phyloP scores from a whole-genome alignment of 768 basidiomycete genomes.

The Leccinum variicolor region DNA sequence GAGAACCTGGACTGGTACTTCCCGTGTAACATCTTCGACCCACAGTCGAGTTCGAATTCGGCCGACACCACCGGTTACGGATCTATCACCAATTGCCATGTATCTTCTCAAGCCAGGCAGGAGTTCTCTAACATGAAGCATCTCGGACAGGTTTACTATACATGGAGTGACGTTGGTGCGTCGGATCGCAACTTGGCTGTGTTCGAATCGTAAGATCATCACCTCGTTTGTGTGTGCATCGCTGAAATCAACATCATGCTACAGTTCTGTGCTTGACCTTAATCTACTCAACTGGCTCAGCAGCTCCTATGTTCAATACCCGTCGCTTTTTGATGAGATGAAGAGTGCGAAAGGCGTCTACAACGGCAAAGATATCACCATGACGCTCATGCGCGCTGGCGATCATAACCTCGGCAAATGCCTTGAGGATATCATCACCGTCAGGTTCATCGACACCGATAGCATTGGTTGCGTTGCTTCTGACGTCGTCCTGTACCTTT shows the following conservation, averaged over 20 bases:
- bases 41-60: conserved; percentile 53
- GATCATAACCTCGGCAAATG: conserved; percentile 72
- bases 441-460: conserved; percentile 93
- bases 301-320: conserved; percentile 76
- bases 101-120: conserved; percentile 47
- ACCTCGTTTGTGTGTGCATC: not conserved
- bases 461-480: conserved; percentile 97
- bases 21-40: conserved; percentile 86
- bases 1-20: conserved; percentile 88
- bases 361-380: conserved; percentile 84
- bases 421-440: conserved; percentile 78
- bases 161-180: conserved; percentile 81
- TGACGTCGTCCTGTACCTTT: conserved; percentile 89
- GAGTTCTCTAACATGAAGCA: conserved; percentile 48
- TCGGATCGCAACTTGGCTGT: conserved; percentile 81
- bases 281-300: conserved; percentile 83
- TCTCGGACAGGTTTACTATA: conserved; percentile 89
- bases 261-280: conserved; percentile 86
- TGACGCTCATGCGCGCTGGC: conserved; percentile 71
- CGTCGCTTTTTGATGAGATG: conserved; percentile 77
- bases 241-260: conserved; percentile 5
- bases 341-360: conserved; percentile 66
- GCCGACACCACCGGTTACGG: conserved; percentile 71
- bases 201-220: conserved; percentile 75
- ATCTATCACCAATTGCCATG: conserved; percentile 68